Percentiles rank a stretch among this genome's conserved stretches.
phyloP scores from a whole-genome alignment of 306 rosid genomes.

The Vigna trinervia region DNA sequence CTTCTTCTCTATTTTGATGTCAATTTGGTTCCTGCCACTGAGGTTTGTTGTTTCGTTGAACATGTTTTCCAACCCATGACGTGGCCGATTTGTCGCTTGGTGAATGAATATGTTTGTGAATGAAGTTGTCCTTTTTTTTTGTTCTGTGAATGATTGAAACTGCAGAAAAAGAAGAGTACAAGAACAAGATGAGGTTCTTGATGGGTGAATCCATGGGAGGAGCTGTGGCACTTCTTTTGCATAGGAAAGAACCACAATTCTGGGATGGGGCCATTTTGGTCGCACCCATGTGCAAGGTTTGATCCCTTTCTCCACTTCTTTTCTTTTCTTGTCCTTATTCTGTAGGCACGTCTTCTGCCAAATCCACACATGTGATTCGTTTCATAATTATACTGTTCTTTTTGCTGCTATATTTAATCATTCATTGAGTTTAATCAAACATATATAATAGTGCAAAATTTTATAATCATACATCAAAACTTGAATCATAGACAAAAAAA shows the following conservation, averaged over 20 bases:
- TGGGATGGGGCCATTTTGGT: conserved; percentile 95
- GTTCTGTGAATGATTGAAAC: background rate
- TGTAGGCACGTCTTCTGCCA: background rate
- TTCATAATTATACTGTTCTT: background rate
- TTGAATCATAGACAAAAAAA: too few relatives aligned
- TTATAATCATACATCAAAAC: too few relatives aligned
- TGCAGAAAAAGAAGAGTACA: conserved; percentile 67
- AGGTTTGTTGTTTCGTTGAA: background rate
- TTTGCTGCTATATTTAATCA: background rate
- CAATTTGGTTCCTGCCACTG: background rate
- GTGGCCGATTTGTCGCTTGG: background rate
- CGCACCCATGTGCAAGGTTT: conserved; percentile 98
- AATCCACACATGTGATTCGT: background rate
- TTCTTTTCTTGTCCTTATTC: background rate
- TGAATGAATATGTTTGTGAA: background rate
- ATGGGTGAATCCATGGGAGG: conserved; percentile 99
- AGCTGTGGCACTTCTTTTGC: conserved; percentile 74
- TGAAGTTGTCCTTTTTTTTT: background rate
- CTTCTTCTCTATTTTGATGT: background rate
- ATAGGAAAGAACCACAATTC: conserved; percentile 64
- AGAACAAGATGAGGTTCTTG: conserved; percentile 67
- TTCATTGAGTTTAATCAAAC: background rate
- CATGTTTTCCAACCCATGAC: background rate
- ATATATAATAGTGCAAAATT: too few relatives aligned
- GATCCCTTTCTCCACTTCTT: background rate